phyloP scores from a whole-genome alignment of 352 stramenopile species.

The Globisporangium paddicum region DNA sequence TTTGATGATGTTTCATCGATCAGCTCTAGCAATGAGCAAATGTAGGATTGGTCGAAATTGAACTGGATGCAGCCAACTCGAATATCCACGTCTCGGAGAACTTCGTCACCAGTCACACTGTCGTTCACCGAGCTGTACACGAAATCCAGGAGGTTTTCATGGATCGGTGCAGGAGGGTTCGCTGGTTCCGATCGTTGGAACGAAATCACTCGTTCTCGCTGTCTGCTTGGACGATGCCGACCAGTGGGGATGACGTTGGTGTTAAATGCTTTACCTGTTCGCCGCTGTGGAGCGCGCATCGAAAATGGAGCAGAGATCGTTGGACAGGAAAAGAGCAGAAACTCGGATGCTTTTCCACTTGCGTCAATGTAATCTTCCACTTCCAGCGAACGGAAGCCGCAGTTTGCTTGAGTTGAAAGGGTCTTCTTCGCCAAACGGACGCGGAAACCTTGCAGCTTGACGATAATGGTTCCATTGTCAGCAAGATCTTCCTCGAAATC shows the following conservation, averaged over 20 bases:
- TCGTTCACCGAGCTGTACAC: conserved; percentile 54
- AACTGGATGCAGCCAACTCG: conserved; percentile 74
- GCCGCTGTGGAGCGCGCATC: conserved; percentile 43
- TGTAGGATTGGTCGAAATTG: conserved; percentile 82
- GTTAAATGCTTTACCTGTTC: conserved; percentile 25
- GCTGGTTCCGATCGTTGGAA: conserved; percentile 29
- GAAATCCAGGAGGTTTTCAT: conserved; percentile 64
- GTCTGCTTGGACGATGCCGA: conserved; percentile 27
- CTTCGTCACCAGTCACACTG: conserved; percentile 47
- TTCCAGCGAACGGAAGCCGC: conserved; percentile 67
- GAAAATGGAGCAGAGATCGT: conserved; percentile 64
- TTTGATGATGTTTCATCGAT: conserved; percentile 67
- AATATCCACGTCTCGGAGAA: conserved; percentile 56
- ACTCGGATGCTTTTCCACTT: conserved; percentile 58
- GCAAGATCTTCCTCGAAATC: conserved; percentile 52
- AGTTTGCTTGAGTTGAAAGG: conserved; percentile 65
- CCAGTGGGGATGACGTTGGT: conserved; percentile 16
- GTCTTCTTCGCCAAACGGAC: conserved; percentile 78
- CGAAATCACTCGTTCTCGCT: conserved; percentile 66
- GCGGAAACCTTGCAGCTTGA: conserved; percentile 81
- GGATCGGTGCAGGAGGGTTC: conserved; percentile 15
- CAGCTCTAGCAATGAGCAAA: conserved; percentile 71
- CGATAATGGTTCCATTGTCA: conserved; percentile 63
- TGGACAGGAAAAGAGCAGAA: conserved; percentile 76
- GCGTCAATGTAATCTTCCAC: conserved; percentile 72